Evolutionary conservation across 2,329 filamentous ascomycete species (phyloP).

Genomic region (Exophiala mesophila): DNA sequence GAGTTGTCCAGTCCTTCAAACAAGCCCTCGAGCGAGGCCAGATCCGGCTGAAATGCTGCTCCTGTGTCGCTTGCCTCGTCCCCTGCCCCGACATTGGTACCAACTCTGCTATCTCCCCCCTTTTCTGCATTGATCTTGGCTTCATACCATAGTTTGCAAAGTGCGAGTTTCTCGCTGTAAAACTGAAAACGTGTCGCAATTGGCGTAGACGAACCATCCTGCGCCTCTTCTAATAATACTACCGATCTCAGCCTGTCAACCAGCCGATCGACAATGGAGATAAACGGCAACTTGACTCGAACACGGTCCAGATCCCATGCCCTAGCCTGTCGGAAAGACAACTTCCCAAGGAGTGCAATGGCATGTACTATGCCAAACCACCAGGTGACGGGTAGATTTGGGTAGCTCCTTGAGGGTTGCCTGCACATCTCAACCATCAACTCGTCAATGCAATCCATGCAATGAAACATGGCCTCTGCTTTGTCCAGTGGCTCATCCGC

Average conservation of each 20-base stretch:
- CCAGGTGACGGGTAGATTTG: constrained; percentile 43
- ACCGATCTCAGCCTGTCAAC: constrained; percentile 22
- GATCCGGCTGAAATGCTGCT: too few relatives aligned
- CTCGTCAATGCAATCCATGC: constrained; percentile 43
- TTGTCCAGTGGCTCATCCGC: constrained; percentile 39
- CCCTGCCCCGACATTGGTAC: neutral
- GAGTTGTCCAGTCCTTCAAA: constrained; percentile 10
- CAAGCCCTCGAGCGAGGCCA: constrained; percentile 1
- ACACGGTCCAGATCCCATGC: constrained; percentile 30
- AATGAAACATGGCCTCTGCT: constrained; percentile 39
- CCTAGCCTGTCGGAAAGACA: constrained; percentile 27
- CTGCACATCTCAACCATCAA: constrained; percentile 49
- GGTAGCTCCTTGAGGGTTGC: constrained; percentile 41
- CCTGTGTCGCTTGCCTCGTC: too few relatives aligned
- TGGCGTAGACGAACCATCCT: constrained; percentile 1
- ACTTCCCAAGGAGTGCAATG: constrained; percentile 26
- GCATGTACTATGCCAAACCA: constrained; percentile 48
- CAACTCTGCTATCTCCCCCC: neutral
- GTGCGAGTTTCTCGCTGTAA: constrained; percentile 11
- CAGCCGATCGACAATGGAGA: constrained; percentile 18
- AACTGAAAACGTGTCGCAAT: constrained; percentile 8
- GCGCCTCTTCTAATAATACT: neutral
- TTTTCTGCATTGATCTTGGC: constrained; percentile 16
- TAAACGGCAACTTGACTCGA: constrained; percentile 24
- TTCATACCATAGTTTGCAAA: constrained; percentile 19